Conservation (phyloP, 2,329 filamentous ascomycete genomes). For the Penicillium decumbens region DNA sequence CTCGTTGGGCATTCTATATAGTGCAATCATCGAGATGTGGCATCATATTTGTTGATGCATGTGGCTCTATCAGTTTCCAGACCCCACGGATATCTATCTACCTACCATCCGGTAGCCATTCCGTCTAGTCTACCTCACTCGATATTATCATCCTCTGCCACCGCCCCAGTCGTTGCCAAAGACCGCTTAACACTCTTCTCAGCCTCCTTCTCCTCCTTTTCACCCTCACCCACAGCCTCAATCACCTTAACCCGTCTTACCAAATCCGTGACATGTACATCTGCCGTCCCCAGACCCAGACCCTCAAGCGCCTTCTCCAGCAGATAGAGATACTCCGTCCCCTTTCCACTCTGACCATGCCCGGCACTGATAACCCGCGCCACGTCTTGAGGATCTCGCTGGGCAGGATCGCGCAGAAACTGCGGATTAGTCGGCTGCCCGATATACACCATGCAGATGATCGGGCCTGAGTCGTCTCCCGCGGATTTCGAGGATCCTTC, state of each 20-base stretch:
- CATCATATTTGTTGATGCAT: not conserved
- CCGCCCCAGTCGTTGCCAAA: constrained; percentile 15
- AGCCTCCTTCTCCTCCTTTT: constrained; percentile 32
- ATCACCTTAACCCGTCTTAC: constrained; percentile 66
- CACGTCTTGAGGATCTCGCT: constrained; percentile 70
- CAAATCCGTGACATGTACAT: constrained; percentile 80
- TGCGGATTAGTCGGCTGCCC: constrained; percentile 89
- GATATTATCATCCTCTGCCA: constrained; percentile 13
- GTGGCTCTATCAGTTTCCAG: not conserved
- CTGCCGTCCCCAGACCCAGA: constrained; percentile 70
- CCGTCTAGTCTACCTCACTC: constrained; percentile 15
- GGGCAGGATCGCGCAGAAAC: constrained; percentile 56
- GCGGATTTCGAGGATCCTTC: not conserved
- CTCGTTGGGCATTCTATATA: not conserved
- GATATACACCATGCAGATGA: constrained; percentile 77
- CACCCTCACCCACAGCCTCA: constrained; percentile 39
- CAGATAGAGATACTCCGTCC: constrained; percentile 80
- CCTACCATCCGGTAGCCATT: not conserved
- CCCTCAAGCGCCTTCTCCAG: constrained; percentile 70
- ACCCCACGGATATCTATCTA: not conserved
- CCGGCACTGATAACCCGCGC: constrained; percentile 76
- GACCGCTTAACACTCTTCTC: constrained; percentile 27
- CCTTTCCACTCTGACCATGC: constrained; percentile 78
- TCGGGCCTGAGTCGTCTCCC: constrained; percentile 25
- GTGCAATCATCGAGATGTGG: not conserved